Evolutionary conservation across 2,329 filamentous ascomycete genomes (phyloP), one percentile per base, ranked within the genome.

Genomic region (Aspergillus sp.): DNA sequence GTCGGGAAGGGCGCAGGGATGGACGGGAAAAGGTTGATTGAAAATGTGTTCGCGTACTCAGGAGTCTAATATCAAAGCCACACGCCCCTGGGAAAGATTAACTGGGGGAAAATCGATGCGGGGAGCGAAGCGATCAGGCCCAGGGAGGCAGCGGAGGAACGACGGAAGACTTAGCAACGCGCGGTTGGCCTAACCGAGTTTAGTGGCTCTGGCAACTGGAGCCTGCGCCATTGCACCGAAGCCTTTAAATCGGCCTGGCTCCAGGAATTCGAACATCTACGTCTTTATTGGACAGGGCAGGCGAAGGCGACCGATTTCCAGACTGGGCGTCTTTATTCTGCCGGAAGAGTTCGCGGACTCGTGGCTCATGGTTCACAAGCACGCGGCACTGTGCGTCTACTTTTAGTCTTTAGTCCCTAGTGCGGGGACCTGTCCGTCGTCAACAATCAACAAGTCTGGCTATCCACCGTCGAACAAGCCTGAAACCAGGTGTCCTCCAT

Each of bases 71-170:
- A 53, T 53, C 43, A 53, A 50, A 48, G 34, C 47, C 39, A 48
- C 36, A 24, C 30, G n/a, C 47, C 61, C 57, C 59, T 61, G 58
- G 57, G 47, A 56, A 34, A 24, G 43, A n/a, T 41, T 41, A 22
- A 32, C 24, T 48, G 34, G 39, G 24, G 44, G 13, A 32, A 20
- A 44, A 22, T 39, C 9, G 45, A 47, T 44, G 54, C 48, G 48
- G 48, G 49, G 49, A 45, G 39, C 48, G 41, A 48, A 43, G 44
- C 44, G 52, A 55, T 59, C 62, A 32, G 34, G 63, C 36, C 26
- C 36, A 66, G 55, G 56, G 62, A 47, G 53, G 60, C 47, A 52
- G 58, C 32, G 55, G 65, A 45, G 80, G 30, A 34, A 13, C 26
- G 44, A 26, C 26, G 26, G 30, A 24, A 15, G 30, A 34, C 20